Percentiles rank a stretch among this genome's conserved stretches.
These are phyloP conservation scores for Moelleriella libera DNA, from an alignment of 2,329 filamentous ascomycete species.

Conservation along the genomic window DNA sequence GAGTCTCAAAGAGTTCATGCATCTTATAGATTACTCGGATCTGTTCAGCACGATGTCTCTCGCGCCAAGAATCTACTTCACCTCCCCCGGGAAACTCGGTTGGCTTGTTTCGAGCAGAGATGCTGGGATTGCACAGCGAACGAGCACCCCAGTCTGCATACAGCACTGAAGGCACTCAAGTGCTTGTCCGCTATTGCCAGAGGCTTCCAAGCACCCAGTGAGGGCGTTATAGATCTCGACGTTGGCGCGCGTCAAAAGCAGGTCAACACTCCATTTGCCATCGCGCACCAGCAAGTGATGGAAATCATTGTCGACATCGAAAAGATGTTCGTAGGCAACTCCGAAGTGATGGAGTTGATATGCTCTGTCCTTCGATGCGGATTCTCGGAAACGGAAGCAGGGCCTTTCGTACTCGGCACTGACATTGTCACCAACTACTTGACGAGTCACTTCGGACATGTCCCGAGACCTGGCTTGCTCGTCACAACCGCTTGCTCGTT, in stretches of 20 bases:
- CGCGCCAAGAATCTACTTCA: conserved; percentile 10
- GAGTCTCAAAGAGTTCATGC: conserved; percentile 38
- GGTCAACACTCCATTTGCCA: conserved; percentile 7
- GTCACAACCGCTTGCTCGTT: conserved; percentile 61
- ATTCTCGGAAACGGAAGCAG: conserved; percentile 59
- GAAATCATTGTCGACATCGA: conserved; percentile 32
- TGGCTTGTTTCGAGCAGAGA: conserved; percentile 12
- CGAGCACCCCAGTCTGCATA: conserved; percentile 31
- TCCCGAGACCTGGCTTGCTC: conserved; percentile 52
- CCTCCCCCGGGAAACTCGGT: conserved; percentile 1
- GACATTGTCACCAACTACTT: conserved; percentile 54
- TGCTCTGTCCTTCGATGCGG: conserved; percentile 61
- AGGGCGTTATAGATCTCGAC: conserved; percentile 55
- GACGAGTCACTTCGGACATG: conserved; percentile 40
- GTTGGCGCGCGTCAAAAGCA: conserved; percentile 16
- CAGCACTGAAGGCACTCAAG: conserved; percentile 42
- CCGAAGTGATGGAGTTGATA: conserved; percentile 57
- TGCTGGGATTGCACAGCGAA: conserved; percentile 16
- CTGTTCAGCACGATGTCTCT: conserved; percentile 43
- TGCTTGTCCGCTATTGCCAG: conserved; percentile 59
- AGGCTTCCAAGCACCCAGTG: conserved; percentile 54
- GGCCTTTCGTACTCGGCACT: conserved; percentile 63
- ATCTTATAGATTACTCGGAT: conserved; percentile 43
- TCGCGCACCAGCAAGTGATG: conserved; percentile 32
- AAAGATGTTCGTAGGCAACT: conserved; percentile 38